Evolutionary conservation across 2,329 filamentous ascomycete species (phyloP).

Genomic region (Alternaria triticina): DNA sequence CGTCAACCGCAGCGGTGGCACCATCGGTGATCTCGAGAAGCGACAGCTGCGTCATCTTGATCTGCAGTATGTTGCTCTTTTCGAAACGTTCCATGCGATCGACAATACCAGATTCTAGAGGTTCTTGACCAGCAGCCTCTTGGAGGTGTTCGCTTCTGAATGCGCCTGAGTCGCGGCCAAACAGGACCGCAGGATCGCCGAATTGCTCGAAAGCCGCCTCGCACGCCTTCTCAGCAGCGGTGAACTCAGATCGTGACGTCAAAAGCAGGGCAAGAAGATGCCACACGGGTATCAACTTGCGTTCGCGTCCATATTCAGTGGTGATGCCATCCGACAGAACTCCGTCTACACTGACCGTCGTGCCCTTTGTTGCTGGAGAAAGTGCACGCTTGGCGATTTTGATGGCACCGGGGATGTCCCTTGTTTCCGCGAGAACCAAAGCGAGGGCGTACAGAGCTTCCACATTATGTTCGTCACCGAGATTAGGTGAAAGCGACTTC

Average conservation of each 20-base stretch:
- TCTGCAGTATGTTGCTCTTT: slow-evolving; percentile 85
- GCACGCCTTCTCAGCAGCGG: slow-evolving; percentile 80
- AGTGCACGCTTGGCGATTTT: slow-evolving; percentile 81
- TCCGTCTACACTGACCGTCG: slow-evolving; percentile 41
- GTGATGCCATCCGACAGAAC: slow-evolving; percentile 33
- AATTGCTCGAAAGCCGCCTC: slow-evolving; percentile 93
- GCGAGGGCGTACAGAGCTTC: slow-evolving; percentile 82
- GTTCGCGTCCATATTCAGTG: slow-evolving; percentile 58
- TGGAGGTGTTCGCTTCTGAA: slow-evolving; percentile 74
- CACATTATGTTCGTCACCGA: slow-evolving; percentile 70
- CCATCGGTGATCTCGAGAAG: slow-evolving; percentile 85
- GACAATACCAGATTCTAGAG: slow-evolving; percentile 60
- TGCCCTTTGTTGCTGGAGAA: slow-evolving; percentile 56
- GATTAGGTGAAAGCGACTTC: slow-evolving; percentile 72
- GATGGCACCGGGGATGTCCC: slow-evolving; percentile 80
- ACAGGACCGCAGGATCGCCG: slow-evolving; percentile 71
- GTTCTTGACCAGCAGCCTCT: slow-evolving; percentile 24
- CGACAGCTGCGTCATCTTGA: slow-evolving; percentile 92
- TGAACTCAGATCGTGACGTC: slow-evolving; percentile 84
- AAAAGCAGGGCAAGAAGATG: slow-evolving; percentile 86
- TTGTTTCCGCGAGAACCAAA: slow-evolving; percentile 84
- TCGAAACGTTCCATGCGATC: slow-evolving; percentile 84
- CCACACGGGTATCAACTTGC: slow-evolving; percentile 80
- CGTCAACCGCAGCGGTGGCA: slow-evolving; percentile 83
- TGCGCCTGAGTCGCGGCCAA: slow-evolving; percentile 62